Conservation (phyloP, 1,139 yeast species). For the Taphrina populina region DNA sequence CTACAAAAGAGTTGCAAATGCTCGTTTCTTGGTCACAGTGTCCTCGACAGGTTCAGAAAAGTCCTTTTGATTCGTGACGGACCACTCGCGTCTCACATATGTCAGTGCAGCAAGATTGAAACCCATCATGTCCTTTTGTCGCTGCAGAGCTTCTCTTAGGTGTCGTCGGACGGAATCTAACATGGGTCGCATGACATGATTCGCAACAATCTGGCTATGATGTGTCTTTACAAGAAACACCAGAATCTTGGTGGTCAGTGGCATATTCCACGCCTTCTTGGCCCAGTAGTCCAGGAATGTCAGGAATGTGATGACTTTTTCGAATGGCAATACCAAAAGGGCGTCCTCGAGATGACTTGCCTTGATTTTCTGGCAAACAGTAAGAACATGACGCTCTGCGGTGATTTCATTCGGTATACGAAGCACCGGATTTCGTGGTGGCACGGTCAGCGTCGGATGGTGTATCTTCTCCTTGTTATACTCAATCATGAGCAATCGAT, state of each 20-base stretch:
- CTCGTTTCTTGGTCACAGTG: conserved; percentile 68
- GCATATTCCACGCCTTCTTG: conserved; percentile 49
- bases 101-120: conserved; percentile 81
- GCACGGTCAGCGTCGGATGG: conserved; percentile 54
- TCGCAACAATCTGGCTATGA: conserved; percentile 62
- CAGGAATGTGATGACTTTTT: conserved; percentile 69
- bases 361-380: conserved; percentile 64
- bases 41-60: conserved; percentile 64
- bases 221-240: conserved; percentile 71
- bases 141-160: conserved; percentile 51
- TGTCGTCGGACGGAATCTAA: conserved; percentile 45
- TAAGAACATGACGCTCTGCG: conserved; percentile 78
- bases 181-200: conserved; percentile 45
- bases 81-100: conserved; percentile 76
- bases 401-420: conserved; percentile 61
- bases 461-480: conserved; percentile 51
- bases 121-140: conserved; percentile 66
- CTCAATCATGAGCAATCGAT: conserved; percentile 59
- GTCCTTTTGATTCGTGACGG: conserved; percentile 66
- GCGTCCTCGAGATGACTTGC: conserved; percentile 92
- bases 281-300: conserved; percentile 78
- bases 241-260: conserved; percentile 69
- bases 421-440: conserved; percentile 67
- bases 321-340: conserved; percentile 81
- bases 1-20: conserved; percentile 46